Evolutionary conservation across 805 yeast species (phyloP).

Genomic region (Kluyveromyces siamensis): DNA sequence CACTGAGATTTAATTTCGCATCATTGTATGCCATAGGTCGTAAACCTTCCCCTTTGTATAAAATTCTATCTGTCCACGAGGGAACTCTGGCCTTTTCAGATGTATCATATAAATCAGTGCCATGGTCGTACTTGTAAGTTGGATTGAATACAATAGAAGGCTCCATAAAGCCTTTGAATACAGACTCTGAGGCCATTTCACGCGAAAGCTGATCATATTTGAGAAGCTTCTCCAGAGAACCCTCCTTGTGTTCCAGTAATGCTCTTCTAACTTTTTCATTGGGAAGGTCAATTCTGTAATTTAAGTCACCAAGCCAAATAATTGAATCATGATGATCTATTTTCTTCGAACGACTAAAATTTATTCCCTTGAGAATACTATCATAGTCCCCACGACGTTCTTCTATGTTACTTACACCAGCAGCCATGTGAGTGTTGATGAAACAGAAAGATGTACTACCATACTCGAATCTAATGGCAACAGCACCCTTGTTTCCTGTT

Average conservation of each 20-base stretch:
- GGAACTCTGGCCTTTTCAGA: slow-evolving; percentile 91
- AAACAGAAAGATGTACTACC: slow-evolving; percentile 76
- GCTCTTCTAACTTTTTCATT: slow-evolving; percentile 65
- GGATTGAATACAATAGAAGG: slow-evolving; percentile 72
- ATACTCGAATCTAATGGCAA: slow-evolving; percentile 79
- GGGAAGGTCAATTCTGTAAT: slow-evolving; percentile 64
- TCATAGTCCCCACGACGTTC: slow-evolving; percentile 84
- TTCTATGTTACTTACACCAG: slow-evolving; percentile 72
- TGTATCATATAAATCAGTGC: slow-evolving; percentile 71
- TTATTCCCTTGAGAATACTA: slow-evolving; percentile 63
- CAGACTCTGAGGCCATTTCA: slow-evolving; percentile 64
- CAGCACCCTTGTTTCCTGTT: slow-evolving; percentile 95
- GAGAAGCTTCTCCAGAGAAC: slow-evolving; percentile 36
- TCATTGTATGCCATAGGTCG: slow-evolving; percentile 62
- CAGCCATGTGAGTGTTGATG: slow-evolving; percentile 88
- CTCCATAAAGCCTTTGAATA: slow-evolving; percentile 71
- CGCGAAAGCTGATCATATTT: slow-evolving; percentile 69
- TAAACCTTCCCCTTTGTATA: slow-evolving; percentile 51
- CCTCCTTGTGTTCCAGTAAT: slow-evolving; percentile 37
- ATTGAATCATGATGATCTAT: slow-evolving; percentile 78
- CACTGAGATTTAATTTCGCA: slow-evolving; percentile 60
- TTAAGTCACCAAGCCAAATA: slow-evolving; percentile 93
- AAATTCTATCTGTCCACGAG: slow-evolving; percentile 91
- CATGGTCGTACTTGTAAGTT: slow-evolving; percentile 87
- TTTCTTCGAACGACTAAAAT: slow-evolving; percentile 69